Base-by-base conservation (phyloP, 768 basidiomycete genomes). In the Amanita rubescens region DNA sequence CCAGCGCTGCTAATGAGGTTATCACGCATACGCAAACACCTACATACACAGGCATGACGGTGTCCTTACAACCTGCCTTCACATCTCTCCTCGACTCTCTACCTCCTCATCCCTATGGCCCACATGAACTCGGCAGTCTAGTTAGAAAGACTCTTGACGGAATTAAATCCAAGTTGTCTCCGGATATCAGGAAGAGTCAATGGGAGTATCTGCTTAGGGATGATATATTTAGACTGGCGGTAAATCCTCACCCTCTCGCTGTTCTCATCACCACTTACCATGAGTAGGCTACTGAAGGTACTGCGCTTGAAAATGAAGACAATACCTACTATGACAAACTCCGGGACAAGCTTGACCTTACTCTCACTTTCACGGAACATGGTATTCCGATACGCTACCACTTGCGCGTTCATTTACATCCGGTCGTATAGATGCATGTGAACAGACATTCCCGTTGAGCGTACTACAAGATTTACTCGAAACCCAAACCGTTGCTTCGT, bases 401-500 rank as follows among this genome's bases (percentile, higher is more conserved):
- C 33, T 47, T 24, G 42, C 20, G 30, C 35, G n/a, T 24, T 9
- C 41, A 12, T 34, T 52, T 57, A 27, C 34, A 38, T 9, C 3
- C 20, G 11, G 17, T 12, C 41, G 19, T 11, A 46, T 57, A 90
- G 89, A 90, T 61, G 85, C 82, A n/a, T 88, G 85, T 60, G 90
- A 93, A 57, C 74, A 77, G 37, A 77, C 77, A 1, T 84, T 91
- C 57, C 84, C 90, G 1, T 83, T 93, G 56, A 73, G 72, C 32
- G 74, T 88, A 12, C 77, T 93, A 1, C 85, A 90, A 63, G 90
- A 92, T 61, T 74, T 94, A 17, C 72, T 94, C 48, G 92, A 94
- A 66, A 83, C 81, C 0, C 90, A 93, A 57, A 93, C 92, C 5
- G 87, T 94, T 57, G 67, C 74, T 1, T 91, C 89, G 15, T 94